A percentile compares a stretch with the other conserved stretches of the same genome.
Evolutionary conservation across 2,329 filamentous ascomycete genomes (phyloP).

Genomic region (Aspergillus proliferans): DNA sequence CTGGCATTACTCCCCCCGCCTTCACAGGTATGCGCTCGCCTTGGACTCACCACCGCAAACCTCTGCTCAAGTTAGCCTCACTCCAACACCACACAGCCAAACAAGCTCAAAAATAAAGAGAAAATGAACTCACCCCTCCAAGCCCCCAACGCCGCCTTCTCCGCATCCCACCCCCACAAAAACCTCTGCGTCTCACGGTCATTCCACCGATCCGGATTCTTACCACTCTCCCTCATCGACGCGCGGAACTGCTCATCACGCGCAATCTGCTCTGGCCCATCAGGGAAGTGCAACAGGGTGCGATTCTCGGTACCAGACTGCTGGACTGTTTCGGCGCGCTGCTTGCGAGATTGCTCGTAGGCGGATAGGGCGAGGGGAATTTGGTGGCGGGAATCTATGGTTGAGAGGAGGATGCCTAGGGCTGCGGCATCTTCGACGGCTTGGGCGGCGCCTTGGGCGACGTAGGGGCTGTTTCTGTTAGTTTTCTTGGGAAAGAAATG

Average conservation of each 20-base stretch:
- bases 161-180: slow-evolving; percentile 34
- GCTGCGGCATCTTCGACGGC: slow-evolving; percentile 39
- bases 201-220: slow-evolving; percentile 58
- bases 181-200: slow-evolving; percentile 57
- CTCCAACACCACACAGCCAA: not conserved
- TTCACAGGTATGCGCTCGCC: slow-evolving; percentile 13
- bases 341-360: slow-evolving; percentile 34
- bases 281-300: slow-evolving; percentile 31
- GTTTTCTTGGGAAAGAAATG: not conserved
- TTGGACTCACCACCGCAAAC: slow-evolving; percentile 3
- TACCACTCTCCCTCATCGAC: slow-evolving; percentile 16
- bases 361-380: slow-evolving; percentile 29
- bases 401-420: slow-evolving; percentile 28
- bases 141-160: slow-evolving; percentile 24
- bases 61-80: slow-evolving; percentile 2
- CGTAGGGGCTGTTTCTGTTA: slow-evolving; percentile 23
- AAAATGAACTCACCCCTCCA: slow-evolving; percentile 23
- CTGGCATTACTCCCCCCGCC: too few relatives aligned
- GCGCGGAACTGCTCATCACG: slow-evolving; percentile 35
- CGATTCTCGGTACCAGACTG: slow-evolving; percentile 32
- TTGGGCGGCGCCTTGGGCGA: slow-evolving; percentile 44
- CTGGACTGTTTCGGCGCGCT: slow-evolving; percentile 34
- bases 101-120: not conserved
- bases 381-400: slow-evolving; percentile 24
- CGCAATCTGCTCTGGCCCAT: slow-evolving; percentile 34